Conservation (phyloP, 805 yeast species). For the Wickerhamomyces rabaulensis region DNA sequence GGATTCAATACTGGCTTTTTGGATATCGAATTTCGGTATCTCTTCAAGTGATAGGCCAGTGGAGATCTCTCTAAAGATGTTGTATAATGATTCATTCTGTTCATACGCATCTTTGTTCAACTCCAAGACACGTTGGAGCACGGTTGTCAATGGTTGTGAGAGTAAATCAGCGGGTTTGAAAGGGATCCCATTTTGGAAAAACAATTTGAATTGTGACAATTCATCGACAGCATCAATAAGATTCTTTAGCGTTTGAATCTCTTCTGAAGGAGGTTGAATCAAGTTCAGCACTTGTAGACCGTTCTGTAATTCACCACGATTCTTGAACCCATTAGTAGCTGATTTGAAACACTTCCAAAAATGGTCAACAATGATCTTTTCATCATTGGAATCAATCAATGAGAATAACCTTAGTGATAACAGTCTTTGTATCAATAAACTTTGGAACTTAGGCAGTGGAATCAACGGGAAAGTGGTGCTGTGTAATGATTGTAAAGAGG, state of each 20-base stretch:
- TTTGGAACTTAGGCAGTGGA: slow-evolving; percentile 10
- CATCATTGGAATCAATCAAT: slow-evolving; percentile 12
- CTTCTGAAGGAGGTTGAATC: slow-evolving; percentile 11
- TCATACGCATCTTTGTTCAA: slow-evolving; percentile 47
- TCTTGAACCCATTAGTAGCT: slow-evolving; percentile 36
- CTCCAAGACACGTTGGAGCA: slow-evolving; percentile 44
- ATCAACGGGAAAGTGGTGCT: slow-evolving; percentile 8
- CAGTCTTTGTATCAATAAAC: slow-evolving; percentile 23
- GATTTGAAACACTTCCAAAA: slow-evolving; percentile 39
- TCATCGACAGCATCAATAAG: slow-evolving; percentile 24
- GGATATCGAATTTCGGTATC: slow-evolving; percentile 18
- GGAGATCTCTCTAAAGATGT: slow-evolving; percentile 36
- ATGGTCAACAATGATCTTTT: slow-evolving; percentile 21
- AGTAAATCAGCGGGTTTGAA: slow-evolving; percentile 36
- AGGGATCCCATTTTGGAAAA: slow-evolving; percentile 28
- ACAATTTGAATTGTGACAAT: slow-evolving; percentile 25
- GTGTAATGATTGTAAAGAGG: not conserved
- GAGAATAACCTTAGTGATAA: slow-evolving; percentile 26
- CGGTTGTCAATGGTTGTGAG: slow-evolving; percentile 26
- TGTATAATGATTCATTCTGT: slow-evolving; percentile 36
- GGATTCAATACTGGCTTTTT: slow-evolving; percentile 57
- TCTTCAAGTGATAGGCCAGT: slow-evolving; percentile 30
- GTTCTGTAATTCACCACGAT: slow-evolving; percentile 34
- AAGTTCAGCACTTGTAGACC: slow-evolving; percentile 27
- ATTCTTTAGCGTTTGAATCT: slow-evolving; percentile 12